Evolutionary conservation across 805 yeast species (phyloP), one percentile per base, ranked within the genome.

Genomic region (Danielia reshetovae): DNA sequence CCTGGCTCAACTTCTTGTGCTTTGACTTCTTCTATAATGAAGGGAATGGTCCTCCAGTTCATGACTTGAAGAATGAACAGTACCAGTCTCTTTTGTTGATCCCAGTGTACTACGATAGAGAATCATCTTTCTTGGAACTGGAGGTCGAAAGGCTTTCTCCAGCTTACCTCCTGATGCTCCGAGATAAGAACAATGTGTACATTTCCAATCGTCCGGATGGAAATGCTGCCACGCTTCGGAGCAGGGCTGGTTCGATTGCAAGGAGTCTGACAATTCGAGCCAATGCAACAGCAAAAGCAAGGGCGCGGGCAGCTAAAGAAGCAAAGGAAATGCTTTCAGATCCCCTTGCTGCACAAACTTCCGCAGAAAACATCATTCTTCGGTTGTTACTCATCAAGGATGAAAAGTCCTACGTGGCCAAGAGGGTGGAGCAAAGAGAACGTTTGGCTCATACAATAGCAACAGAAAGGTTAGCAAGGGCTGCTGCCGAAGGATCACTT

Each of bases 41-140:
- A 29, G 95, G 95, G 0, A 81, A 80, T 22, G 95, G 95, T 0
- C 93, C 93, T 0, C 73, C 86, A 1, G 46, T 85, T 19, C 77
- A 73, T 40, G 74, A 73, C 6, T 60, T 86, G 48, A 79, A 79
- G 41, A 74, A 75, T 38, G 74, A 70, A 19, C 71, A 74, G 23
- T 86, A 82, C 52, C 85, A 83, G 54, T 72, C 77, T 26, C 55
- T 85, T 16, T 57, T 81, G 40, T 56, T 81, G 18, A 65, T 85
- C 7, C 85, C 87, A 2, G 77, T 72, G 1, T 77, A 75, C 49
- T 84, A 85, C 49, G 85, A 80, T 38, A 62, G 72, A 31, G 63
- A 68, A 6, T 58, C 63, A 0, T 36, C 54, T 0, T 69, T 65
- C 34, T 63, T 87, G 38, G 69, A 66, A 38, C 64, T 52, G 9